Evolutionary conservation across 2,329 filamentous ascomycete genomes (phyloP).

Genomic region (Capronia coronata): DNA sequence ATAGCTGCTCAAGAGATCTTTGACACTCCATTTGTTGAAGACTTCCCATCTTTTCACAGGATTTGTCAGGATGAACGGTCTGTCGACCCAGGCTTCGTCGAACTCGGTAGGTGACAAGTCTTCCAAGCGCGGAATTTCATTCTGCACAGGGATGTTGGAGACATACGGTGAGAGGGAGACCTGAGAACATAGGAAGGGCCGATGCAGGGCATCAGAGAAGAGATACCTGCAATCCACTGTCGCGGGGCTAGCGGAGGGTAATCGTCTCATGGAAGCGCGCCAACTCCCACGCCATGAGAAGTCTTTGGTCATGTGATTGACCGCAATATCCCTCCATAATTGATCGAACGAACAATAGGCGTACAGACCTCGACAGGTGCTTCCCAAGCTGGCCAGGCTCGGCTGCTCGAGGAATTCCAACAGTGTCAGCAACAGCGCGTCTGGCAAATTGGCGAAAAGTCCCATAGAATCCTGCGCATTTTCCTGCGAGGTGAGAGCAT

Average conservation of each 20-base stretch:
- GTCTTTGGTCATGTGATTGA: slow-evolving; percentile 40
- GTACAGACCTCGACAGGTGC: slow-evolving; percentile 77
- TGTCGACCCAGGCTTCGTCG: slow-evolving; percentile 65
- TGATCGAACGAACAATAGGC: slow-evolving; percentile 80
- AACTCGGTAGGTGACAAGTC: slow-evolving; percentile 69
- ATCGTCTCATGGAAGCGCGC: slow-evolving; percentile 67
- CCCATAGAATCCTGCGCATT: slow-evolving; percentile 65
- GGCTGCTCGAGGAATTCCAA: slow-evolving; percentile 66
- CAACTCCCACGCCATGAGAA: slow-evolving; percentile 75
- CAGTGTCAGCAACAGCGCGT: slow-evolving; percentile 70
- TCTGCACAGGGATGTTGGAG: slow-evolving; percentile 62
- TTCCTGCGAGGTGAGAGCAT: slow-evolving; percentile 60
- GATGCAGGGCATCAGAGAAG: slow-evolving; percentile 83
- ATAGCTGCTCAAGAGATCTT: slow-evolving; percentile 60
- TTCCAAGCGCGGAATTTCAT: slow-evolving; percentile 64
- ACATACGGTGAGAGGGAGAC: slow-evolving; percentile 61
- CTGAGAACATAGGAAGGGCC: slow-evolving; percentile 84
- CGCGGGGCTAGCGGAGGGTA: slow-evolving; percentile 49
- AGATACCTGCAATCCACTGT: slow-evolving; percentile 67
- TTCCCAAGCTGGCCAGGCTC: slow-evolving; percentile 60
- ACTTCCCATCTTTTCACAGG: slow-evolving; percentile 78
- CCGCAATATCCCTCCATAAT: slow-evolving; percentile 77
- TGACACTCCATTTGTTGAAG: slow-evolving; percentile 65
- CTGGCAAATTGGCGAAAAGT: slow-evolving; percentile 61
- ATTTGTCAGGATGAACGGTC: slow-evolving; percentile 78